Evolutionary conservation across 805 yeast species (phyloP), one percentile per base, ranked within the genome.

Genomic region (Wickerhamomyces sydowiorum): DNA sequence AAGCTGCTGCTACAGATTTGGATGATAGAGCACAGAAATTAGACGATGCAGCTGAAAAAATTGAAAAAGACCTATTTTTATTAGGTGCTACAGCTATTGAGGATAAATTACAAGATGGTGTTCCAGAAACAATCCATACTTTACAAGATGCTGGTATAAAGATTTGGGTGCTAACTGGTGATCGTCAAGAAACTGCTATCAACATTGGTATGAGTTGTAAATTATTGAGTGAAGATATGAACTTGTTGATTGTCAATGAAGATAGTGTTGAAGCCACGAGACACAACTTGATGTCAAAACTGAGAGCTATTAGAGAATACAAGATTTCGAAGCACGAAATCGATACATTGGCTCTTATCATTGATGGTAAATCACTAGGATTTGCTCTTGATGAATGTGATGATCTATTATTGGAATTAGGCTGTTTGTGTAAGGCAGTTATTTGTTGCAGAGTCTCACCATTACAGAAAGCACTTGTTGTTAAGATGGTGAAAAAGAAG

Each of bases 191-290:
- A 62, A 93, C 99, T 13, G 99, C 99, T 1, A 86, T 93, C 50
- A 93, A 93, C 61, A 93, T 93, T 57, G 99, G 99, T 46, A 89
- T 93, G 97, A 87, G 96, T 54, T 95, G 99, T 70, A 88, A 86
- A 58, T 70, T 93, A 36, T 65, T 93, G 37, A 82, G 93, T 57
- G 99, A 93, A 61, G 99, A 93, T 56, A 93, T 93, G 99, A 90
- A 88, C 51, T 65, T 93, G 47, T 70, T 93, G 51, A 80, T 91
- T 46, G 82, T 93, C 29, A 93, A 93, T 59, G 99, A 93, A 61
- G 90, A 83, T 29, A 73, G 78, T 2, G 81, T 80, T 48, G 86
- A 79, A 30, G 96, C 76, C n/a, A 87, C 96, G 0, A 66, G 70
- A 46, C 71, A 73, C 25, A 91, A 93, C 59, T 68, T 93, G 47